Base-by-base conservation (phyloP, 495 filamentous ascomycete genomes). In the Lichenothelia convexa region DNA sequence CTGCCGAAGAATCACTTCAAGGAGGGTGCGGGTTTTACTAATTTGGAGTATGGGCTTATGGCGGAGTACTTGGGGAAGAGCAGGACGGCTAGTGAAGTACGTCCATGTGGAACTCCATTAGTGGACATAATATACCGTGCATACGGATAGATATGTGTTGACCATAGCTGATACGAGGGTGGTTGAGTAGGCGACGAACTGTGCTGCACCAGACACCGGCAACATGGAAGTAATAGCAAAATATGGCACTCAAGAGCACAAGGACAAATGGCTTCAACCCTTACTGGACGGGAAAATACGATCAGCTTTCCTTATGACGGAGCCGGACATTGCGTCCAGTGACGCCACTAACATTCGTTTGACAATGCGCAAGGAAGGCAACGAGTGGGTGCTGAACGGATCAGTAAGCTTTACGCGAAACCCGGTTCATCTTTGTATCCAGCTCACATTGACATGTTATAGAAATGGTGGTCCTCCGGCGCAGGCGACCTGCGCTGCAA, bases 1-100 rank as follows among this genome's bases (percentile, higher is more conserved):
- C 58, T 97, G 41, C 79, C 87, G 32, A 87, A 81, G 60, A 82
- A 73, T 45, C 86, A 94, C 61, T 95, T 93, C 67, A 79, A 73
- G 43, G 80, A 94, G 58, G 87, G 85, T 12, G 85, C 87, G 3
- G 58, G 58, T n/a, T 61, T 61, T 44, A 55, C 50, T 36, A 61
- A 61, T 43, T 34, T 61, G 35, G 58, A 61, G 40, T 61, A 61
- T 41, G 58, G 58, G 5, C 37, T 61, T 9, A 61, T 61, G 58
- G 58, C 58, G 3, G 58, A 61, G 46, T 49, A 51, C 37, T 35
- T 61, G 41, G 58, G 58, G 39, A 59, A 59, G 54, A 57, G 53
- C 38, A 29, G 42, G 22, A 45, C 42, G 29, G 58, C 58, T 18
- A 53, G 47, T 20, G 58, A 61, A 45, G 48, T 51, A 44, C 30